A percentile compares a stretch with the other conserved stretches of the same genome.
phyloP scores from a whole-genome alignment of 441 rosid species.

The Adansonia grandidieri region DNA sequence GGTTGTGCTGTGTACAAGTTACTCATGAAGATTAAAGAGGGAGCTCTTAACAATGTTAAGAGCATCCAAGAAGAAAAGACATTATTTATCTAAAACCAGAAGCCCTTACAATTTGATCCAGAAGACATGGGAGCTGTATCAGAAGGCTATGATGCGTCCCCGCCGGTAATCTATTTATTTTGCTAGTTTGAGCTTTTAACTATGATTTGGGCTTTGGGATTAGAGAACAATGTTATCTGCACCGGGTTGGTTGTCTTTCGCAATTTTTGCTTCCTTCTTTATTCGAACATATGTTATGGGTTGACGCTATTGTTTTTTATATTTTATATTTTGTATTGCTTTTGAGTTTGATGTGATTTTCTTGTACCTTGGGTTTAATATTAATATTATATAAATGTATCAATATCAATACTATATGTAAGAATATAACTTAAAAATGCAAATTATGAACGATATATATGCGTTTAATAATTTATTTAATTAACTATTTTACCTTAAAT shows the following conservation, averaged over 20 bases:
- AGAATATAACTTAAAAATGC: too few relatives aligned
- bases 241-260: constrained; percentile 8
- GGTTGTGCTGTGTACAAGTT: constrained; percentile 68
- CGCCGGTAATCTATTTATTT: constrained; percentile 36
- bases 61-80: constrained; percentile 1
- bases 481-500: too few relatives aligned
- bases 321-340: constrained; percentile 24
- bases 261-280: background rate
- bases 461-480: too few relatives aligned
- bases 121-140: constrained; percentile 44
- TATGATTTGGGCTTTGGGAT: constrained; percentile 29
- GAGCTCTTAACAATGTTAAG: background rate
- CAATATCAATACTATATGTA: too few relatives aligned
- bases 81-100: constrained; percentile 18
- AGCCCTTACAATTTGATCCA: constrained; percentile 26
- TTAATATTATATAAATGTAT: too few relatives aligned
- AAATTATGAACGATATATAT: too few relatives aligned
- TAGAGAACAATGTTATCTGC: constrained; percentile 23
- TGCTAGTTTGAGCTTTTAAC: constrained; percentile 22
- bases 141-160: constrained; percentile 43
- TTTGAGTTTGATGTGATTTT: constrained; percentile 24
- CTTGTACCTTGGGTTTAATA: background rate
- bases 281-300: constrained; percentile 5
- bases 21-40: background rate
- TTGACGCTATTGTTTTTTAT: constrained; percentile 1